Conservation (phyloP, 2,329 filamentous ascomycete species). For the Stemphylium lycopersici region DNA sequence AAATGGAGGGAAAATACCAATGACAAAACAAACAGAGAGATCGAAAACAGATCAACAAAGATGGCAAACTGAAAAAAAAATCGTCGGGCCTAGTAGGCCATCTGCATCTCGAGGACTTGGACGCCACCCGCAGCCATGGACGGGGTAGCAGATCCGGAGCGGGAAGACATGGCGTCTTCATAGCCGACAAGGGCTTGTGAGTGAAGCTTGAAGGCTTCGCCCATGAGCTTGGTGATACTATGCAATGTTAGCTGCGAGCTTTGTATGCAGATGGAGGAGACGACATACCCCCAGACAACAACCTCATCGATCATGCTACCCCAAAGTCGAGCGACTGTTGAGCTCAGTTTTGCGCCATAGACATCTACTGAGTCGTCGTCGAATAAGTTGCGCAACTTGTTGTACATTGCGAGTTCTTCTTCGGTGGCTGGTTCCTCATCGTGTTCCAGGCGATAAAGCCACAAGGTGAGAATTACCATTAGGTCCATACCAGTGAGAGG, state of each 20-base stretch:
- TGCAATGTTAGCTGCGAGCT: constrained; percentile 52
- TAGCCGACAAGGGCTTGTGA: constrained; percentile 94
- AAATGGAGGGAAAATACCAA: constrained; percentile 25
- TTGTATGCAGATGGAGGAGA: neutral
- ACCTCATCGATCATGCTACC: constrained; percentile 98
- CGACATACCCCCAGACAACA: constrained; percentile 96
- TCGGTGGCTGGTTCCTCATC: constrained; percentile 89
- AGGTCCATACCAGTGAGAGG: constrained; percentile 94
- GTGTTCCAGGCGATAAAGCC: constrained; percentile 99
- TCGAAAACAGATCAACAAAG: constrained; percentile 26
- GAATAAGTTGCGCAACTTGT: constrained; percentile 87
- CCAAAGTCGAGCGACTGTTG: constrained; percentile 94
- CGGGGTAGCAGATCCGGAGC: constrained; percentile 51
- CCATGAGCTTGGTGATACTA: constrained; percentile 93
- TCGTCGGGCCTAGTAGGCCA: constrained; percentile 45
- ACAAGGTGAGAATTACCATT: constrained; percentile 96
- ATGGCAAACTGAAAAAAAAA: constrained; percentile 11
- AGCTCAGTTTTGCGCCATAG: constrained; percentile 84
- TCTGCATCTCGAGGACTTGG: constrained; percentile 52
- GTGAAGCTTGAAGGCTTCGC: constrained; percentile 96
- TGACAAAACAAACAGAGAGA: constrained; percentile 35
- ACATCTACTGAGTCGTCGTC: constrained; percentile 87
- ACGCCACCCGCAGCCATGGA: constrained; percentile 51
- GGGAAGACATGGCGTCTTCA: constrained; percentile 73
- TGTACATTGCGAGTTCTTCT: constrained; percentile 87